Conservation (phyloP, 192 early-diverging fungal species). For the Anaeromyces robustus region DNA sequence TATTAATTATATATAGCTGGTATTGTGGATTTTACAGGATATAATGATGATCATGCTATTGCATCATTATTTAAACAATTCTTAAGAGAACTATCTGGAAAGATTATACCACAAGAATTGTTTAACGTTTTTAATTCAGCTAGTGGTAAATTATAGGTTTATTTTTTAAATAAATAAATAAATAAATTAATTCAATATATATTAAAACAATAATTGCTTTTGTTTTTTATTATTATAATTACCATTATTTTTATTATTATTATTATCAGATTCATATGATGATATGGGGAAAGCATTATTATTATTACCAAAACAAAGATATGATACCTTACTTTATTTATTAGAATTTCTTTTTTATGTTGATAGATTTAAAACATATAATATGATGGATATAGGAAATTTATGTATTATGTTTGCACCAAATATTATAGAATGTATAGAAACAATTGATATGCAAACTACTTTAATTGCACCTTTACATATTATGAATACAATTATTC, state of each 20-base stretch:
- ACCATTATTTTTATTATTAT: too few relatives aligned
- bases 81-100: background rate
- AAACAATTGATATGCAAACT: background rate
- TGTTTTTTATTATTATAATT: too few relatives aligned
- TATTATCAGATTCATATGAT: background rate
- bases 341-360: background rate
- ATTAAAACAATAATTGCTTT: too few relatives aligned
- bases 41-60: background rate
- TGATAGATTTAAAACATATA: background rate
- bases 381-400: background rate
- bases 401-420: background rate
- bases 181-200: too few relatives aligned
- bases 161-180: too few relatives aligned
- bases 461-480: background rate
- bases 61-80: background rate
- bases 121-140: background rate
- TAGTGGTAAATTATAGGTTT: background rate
- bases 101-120: background rate
- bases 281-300: background rate
- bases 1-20: background rate
- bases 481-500: background rate
- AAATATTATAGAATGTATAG: background rate
- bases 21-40: background rate
- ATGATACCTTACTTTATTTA: background rate
- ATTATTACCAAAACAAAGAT: background rate